Evolutionary conservation across 352 stramenopile genomes (phyloP).

Genomic region (Halophytophthora batemanensis): DNA sequence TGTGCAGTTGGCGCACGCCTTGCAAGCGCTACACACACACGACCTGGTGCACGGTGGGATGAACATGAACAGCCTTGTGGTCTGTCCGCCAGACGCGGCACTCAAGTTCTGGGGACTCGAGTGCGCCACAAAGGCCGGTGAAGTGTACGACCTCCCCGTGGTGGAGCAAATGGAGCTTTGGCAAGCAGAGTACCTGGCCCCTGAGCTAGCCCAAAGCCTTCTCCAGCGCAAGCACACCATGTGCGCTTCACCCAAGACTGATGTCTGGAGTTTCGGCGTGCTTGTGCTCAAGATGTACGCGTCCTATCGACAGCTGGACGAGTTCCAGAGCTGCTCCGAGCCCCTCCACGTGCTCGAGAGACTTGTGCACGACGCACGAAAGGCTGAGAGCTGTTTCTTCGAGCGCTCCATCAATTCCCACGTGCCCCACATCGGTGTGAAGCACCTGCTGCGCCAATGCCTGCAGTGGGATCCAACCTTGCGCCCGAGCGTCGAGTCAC

Average conservation of each 20-base stretch:
- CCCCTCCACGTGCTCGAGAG: slow-evolving; percentile 34
- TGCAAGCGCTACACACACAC: slow-evolving; percentile 44
- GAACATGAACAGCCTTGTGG: slow-evolving; percentile 35
- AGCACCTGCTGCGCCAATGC: slow-evolving; percentile 40
- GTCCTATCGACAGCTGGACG: slow-evolving; percentile 36
- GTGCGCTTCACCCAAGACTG: slow-evolving; percentile 34
- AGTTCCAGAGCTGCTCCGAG: slow-evolving; percentile 37
- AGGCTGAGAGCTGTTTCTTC: slow-evolving; percentile 30
- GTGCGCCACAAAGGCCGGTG: slow-evolving; percentile 27
- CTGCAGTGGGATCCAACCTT: slow-evolving; percentile 30
- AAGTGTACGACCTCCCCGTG: slow-evolving; percentile 13
- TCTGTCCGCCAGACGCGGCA: slow-evolving; percentile 30
- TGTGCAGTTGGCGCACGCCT: slow-evolving; percentile 27
- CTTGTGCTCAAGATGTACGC: slow-evolving; percentile 59
- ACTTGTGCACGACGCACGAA: slow-evolving; percentile 14
- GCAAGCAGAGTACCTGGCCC: slow-evolving; percentile 36
- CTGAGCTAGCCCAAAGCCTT: slow-evolving; percentile 41
- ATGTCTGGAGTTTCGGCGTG: slow-evolving; percentile 62
- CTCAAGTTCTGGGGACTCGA: slow-evolving; percentile 56
- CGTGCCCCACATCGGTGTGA: slow-evolving; percentile 40
- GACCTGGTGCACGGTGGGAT: slow-evolving; percentile 56
- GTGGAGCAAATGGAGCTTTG: slow-evolving; percentile 8
- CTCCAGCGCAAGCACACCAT: slow-evolving; percentile 20
- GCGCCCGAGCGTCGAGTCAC: slow-evolving; percentile 33
- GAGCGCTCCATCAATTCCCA: slow-evolving; percentile 49